Percentiles rank a stretch among this genome's conserved stretches.
Conservation (phyloP, 495 filamentous ascomycete species). For the Neurospora hispaniola region DNA sequence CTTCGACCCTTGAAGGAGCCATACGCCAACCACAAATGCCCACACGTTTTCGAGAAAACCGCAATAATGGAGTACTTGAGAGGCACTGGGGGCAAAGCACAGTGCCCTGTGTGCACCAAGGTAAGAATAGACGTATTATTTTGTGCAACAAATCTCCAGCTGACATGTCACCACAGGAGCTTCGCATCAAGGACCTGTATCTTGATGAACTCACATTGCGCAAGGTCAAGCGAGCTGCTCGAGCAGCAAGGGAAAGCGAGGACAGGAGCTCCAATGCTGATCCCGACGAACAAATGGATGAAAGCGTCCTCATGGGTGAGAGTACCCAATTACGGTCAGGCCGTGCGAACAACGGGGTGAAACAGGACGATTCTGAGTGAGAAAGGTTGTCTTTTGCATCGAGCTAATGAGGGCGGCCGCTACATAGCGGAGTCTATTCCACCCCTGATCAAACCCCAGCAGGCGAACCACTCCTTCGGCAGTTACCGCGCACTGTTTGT, state of each 20-base stretch:
- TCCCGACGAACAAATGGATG: constrained; percentile 17
- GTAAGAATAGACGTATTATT: constrained; percentile 14
- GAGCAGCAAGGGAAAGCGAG: constrained; percentile 17
- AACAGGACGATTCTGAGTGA: constrained; percentile 11
- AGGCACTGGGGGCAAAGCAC: constrained; percentile 18
- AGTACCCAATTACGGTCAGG: constrained; percentile 7
- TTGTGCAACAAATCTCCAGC: background rate
- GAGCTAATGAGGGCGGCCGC: background rate
- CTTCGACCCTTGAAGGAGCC: constrained; percentile 63
- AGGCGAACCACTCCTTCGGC: background rate
- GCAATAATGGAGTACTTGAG: constrained; percentile 59
- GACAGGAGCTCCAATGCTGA: constrained; percentile 21
- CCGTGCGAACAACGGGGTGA: constrained; percentile 4
- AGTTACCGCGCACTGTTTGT: background rate
- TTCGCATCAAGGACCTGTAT: constrained; percentile 27
- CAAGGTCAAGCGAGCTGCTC: constrained; percentile 27
- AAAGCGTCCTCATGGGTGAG: constrained; percentile 16
- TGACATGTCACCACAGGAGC: constrained; percentile 18
- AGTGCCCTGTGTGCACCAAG: constrained; percentile 37
- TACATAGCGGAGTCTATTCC: background rate
- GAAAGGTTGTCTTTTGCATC: background rate
- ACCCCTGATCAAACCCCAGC: background rate
- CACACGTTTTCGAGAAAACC: constrained; percentile 68
- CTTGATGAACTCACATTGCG: constrained; percentile 33
- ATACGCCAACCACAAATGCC: constrained; percentile 64